Percentiles rank a stretch among this genome's conserved stretches.
These are phyloP conservation scores for Canariomyces notabilis DNA, from an alignment of 2,329 filamentous ascomycete species.

Conservation along the genomic window DNA sequence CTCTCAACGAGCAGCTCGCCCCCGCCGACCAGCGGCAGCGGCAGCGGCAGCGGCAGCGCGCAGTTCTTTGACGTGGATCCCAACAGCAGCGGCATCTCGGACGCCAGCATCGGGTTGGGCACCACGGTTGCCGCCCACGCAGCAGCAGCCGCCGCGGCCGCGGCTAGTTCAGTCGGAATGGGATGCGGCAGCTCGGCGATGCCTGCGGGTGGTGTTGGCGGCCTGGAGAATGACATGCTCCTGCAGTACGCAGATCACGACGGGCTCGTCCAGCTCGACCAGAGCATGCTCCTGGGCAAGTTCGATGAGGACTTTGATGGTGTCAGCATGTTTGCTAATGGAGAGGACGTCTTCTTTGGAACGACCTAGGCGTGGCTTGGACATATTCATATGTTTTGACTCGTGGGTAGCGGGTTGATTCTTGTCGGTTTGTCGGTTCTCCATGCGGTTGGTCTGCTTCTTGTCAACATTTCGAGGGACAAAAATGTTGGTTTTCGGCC, in stretches of 20 bases:
- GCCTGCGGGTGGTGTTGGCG: constrained; percentile 32
- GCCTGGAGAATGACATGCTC: constrained; percentile 41
- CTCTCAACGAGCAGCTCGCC: constrained; percentile 58
- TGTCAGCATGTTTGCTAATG: constrained; percentile 47
- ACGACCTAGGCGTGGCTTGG: constrained; percentile 14
- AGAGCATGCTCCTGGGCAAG: constrained; percentile 40
- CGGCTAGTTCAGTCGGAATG: too few species aligned
- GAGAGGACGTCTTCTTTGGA: constrained; percentile 50
- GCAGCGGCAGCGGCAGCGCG: constrained; percentile 20
- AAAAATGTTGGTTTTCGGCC: too few species aligned
- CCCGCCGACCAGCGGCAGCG: constrained; percentile 32
- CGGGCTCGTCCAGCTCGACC: constrained; percentile 34
- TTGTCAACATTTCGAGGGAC: too few species aligned
- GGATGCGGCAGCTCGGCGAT: too few species aligned
- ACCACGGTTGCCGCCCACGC: constrained; percentile 31
- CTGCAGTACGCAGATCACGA: constrained; percentile 38
- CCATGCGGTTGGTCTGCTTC: too few species aligned
- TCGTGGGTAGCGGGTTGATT: not conserved
- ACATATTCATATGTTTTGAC: not conserved
- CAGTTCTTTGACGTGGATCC: constrained; percentile 41
- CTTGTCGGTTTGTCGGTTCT: too few species aligned
- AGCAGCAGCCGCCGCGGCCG: too few species aligned
- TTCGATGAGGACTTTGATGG: constrained; percentile 49
- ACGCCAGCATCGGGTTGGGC: constrained; percentile 26
- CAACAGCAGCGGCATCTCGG: constrained; percentile 31